A percentile compares a stretch with the other conserved stretches of the same genome.
Conservation (phyloP, 2,329 filamentous ascomycete genomes). For the Hypoxylon rubiginosum region DNA sequence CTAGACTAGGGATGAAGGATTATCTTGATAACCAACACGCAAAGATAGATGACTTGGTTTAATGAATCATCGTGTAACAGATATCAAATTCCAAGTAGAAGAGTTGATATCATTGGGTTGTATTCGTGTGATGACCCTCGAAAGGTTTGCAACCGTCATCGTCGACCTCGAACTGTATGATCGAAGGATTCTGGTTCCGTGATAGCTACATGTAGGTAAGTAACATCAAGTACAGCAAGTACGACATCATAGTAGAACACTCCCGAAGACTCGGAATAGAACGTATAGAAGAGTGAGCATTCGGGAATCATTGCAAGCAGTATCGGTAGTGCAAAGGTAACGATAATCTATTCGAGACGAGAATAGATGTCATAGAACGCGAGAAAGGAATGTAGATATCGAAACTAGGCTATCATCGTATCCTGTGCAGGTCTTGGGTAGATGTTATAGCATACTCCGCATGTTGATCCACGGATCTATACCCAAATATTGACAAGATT, state of each 20-base stretch:
- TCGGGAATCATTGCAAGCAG: neutral
- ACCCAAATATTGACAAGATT: constrained; percentile 12
- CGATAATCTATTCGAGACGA: neutral
- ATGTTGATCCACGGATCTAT: constrained; percentile 7
- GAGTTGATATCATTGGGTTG: neutral
- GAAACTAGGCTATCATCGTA: neutral
- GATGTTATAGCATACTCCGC: constrained; percentile 10
- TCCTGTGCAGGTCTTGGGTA: neutral
- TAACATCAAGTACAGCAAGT: no score
- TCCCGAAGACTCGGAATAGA: neutral
- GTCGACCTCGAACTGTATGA: no score
- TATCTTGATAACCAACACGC: neutral
- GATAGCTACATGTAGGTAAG: no score
- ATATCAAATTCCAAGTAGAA: neutral
- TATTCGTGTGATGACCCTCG: neutral
- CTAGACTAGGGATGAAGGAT: neutral
- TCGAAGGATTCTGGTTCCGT: neutral
- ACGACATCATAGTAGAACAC: neutral
- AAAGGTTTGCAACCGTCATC: neutral
- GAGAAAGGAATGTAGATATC: neutral
- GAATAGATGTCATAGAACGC: neutral
- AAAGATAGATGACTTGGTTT: neutral
- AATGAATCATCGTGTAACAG: neutral
- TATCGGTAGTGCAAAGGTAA: neutral
- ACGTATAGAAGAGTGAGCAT: neutral